Conservation (phyloP, 805 yeast genomes). For the Cyberlindnera samutprakarnensis region DNA sequence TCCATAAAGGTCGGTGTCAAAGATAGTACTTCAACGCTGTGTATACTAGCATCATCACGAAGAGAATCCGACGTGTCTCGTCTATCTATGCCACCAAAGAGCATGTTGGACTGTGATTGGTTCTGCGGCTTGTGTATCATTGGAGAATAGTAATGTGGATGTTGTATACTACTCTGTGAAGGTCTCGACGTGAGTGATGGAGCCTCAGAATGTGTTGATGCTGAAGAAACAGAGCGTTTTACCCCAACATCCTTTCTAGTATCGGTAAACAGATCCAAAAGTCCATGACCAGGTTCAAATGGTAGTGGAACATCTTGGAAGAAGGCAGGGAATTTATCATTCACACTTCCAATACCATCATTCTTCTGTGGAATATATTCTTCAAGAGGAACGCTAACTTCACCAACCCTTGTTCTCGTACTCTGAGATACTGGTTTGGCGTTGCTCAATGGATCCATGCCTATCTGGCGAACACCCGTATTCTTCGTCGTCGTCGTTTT, state of each 20-base stretch:
- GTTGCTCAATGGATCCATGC: constrained; percentile 22
- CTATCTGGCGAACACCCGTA: constrained; percentile 17
- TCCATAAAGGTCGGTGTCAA: constrained; percentile 35
- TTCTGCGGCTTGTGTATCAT: constrained; percentile 4
- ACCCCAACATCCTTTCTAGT: background rate
- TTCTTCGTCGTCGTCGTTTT: too few species aligned
- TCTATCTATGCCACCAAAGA: constrained; percentile 10
- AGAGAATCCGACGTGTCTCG: background rate
- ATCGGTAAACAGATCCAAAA: constrained; percentile 29
- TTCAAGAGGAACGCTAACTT: constrained; percentile 29
- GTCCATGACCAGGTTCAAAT: constrained; percentile 30
- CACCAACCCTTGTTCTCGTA: constrained; percentile 28
- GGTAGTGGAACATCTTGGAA: constrained; percentile 28
- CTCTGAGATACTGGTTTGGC: constrained; percentile 20
- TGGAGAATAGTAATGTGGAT: constrained; percentile 10
- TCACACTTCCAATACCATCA: constrained; percentile 25
- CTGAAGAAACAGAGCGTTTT: constrained; percentile 1
- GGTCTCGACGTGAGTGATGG: background rate
- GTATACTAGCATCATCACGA: constrained; percentile 3
- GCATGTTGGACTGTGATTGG: constrained; percentile 7
- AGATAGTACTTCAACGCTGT: constrained; percentile 30
- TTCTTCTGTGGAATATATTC: constrained; percentile 27
- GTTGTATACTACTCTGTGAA: background rate
- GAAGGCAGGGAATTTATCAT: constrained; percentile 16
- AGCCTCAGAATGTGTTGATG: background rate